Percentiles rank a stretch among this genome's conserved stretches.
Evolutionary conservation across 169 alveolate genomes (phyloP).

Genomic region (Plasmodium relictum): DNA sequence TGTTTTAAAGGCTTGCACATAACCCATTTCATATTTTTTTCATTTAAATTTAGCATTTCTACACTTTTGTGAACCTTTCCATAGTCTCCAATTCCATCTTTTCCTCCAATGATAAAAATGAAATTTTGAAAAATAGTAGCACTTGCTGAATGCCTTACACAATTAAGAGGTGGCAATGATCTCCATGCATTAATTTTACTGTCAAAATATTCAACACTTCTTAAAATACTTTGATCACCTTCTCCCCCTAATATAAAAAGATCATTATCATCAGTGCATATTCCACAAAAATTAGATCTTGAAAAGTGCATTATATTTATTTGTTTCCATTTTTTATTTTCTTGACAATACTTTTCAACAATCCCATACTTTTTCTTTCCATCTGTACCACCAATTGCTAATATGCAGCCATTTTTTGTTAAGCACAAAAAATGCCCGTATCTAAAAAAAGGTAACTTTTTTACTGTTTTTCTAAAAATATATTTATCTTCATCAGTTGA

Average conservation of each 20-base stretch:
- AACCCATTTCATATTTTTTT: conserved; percentile 67
- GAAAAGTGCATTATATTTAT: conserved; percentile 74
- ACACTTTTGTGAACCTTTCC: conserved; percentile 73
- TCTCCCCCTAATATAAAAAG: conserved; percentile 74
- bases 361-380: conserved; percentile 60
- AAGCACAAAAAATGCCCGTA: conserved; percentile 73
- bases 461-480: conserved; percentile 37
- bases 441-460: conserved; percentile 65
- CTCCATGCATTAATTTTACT: conserved; percentile 70
- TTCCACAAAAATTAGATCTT: conserved; percentile 75
- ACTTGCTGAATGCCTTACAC: conserved; percentile 75
- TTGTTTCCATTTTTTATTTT: conserved; percentile 72
- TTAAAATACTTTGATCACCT: conserved; percentile 65
- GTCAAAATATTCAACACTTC: conserved; percentile 74
- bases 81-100: conserved; percentile 74
- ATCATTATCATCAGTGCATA: conserved; percentile 71
- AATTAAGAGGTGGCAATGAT: conserved; percentile 72
- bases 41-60: conserved; percentile 75
- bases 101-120: conserved; percentile 71
- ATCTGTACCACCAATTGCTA: conserved; percentile 74
- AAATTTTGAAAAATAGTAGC: conserved; percentile 45
- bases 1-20: conserved; percentile 65
- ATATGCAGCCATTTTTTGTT: conserved; percentile 60
- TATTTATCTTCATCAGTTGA: conserved; percentile 33
- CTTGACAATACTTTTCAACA: conserved; percentile 56